Evolutionary conservation across 495 filamentous ascomycete species (phyloP), one percentile per base, ranked within the genome.

Genomic region (Ramalina intermedia): DNA sequence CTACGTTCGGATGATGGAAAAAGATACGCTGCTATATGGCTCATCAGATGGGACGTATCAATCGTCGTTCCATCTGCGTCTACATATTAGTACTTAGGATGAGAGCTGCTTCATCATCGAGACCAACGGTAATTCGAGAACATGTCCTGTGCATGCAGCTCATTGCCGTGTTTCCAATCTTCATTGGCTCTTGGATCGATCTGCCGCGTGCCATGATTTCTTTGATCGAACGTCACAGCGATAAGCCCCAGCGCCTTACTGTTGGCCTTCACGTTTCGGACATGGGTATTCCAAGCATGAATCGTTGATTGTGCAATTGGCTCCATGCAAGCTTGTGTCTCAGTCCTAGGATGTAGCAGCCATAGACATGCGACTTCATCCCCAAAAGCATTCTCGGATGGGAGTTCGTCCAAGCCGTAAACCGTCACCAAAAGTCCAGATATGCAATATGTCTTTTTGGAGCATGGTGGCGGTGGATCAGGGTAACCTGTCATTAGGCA

Each of bases 131-230:
- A 78, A 39, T 74, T 66, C 7, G 69, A 76, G 60, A 89, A 90
- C 85, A 94, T 90, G 58, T 95, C 88, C 57, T 81, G 77, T 18
- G 85, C 89, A 71, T 98, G 91, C 6, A 72, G 77, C 26, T 72
- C 66, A 57, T 98, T 96, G 18, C 87, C 87, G 27, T 78, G 62
- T 46, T 74, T 73, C 90, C 89, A 96, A 6, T 79, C 70, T 56
- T 80, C 70, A 58, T 94, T 96, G 16, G 66, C 66, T 3, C 70
- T 48, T 9, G 65, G 58, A 43, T 71, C 62, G 36, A 88, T 73
- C 48, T 78, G 61, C 46, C 91, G 65, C 2, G 76, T 69, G 4
- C 90, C 90, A 65, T 96, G 91, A 56, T 98, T 98, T 24, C 90
- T 69, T 61, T 89, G 84, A 57, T 96, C 91, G 58, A 90, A 91